These are phyloP conservation scores for Apiospora aurea DNA, from an alignment of 2,329 filamentous ascomycete species.

Conservation along the genomic window DNA sequence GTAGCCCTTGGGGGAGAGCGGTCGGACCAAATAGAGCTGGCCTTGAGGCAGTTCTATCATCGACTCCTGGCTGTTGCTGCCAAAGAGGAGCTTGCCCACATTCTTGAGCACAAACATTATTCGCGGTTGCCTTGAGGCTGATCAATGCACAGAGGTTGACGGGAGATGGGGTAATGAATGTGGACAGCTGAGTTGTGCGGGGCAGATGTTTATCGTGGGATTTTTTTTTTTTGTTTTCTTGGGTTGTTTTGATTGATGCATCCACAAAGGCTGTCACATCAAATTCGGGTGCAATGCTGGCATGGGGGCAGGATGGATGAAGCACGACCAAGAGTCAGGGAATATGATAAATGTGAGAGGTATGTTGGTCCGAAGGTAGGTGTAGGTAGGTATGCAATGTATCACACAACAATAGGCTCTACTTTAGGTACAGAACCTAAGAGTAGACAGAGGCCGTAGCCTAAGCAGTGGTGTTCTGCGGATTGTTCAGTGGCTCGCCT, in stretches of 20 bases:
- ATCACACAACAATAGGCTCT: background rate
- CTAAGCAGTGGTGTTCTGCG: background rate
- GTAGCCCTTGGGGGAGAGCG: slow-evolving; percentile 94
- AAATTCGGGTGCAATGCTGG: background rate
- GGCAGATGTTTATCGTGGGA: slow-evolving; percentile 21
- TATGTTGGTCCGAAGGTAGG: background rate
- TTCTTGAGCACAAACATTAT: slow-evolving; percentile 27
- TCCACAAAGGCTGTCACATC: slow-evolving; percentile 11
- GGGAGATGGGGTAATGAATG: slow-evolving; percentile 20
- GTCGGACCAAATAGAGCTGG: slow-evolving; percentile 95
- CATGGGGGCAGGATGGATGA: slow-evolving; percentile 10
- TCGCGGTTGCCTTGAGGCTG: slow-evolving; percentile 9
- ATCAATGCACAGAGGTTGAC: slow-evolving; percentile 15
- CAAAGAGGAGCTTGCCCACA: slow-evolving; percentile 95
- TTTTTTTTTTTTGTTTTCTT: slow-evolving; percentile 4
- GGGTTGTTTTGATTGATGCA: slow-evolving; percentile 16
- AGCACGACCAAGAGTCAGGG: background rate
- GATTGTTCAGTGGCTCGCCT: background rate
- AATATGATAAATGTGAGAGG: background rate
- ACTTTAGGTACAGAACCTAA: background rate
- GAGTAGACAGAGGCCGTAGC: background rate
- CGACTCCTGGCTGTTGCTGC: slow-evolving; percentile 84
- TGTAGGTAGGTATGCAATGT: background rate
- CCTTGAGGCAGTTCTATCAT: slow-evolving; percentile 95
- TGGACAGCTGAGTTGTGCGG: slow-evolving; percentile 16